Conservation (phyloP, 495 filamentous ascomycete species). For the Aspergillus campestris region DNA sequence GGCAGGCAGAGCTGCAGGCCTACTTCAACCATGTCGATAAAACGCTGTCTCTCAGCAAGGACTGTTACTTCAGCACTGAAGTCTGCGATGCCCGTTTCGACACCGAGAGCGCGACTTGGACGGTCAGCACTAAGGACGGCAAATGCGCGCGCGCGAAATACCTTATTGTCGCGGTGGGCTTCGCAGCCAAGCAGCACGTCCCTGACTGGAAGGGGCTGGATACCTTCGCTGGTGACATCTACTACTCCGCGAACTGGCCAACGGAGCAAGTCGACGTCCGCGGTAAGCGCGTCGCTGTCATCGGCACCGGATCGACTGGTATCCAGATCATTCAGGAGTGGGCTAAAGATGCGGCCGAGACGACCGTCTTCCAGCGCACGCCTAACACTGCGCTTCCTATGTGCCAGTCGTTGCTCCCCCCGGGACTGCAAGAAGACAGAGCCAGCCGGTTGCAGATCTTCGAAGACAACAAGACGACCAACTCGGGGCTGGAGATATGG, state of each 20-base stretch:
- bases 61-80: constrained; percentile 40
- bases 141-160: constrained; percentile 33
- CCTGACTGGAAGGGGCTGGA: constrained; percentile 46
- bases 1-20: constrained; percentile 35
- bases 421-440: neutral
- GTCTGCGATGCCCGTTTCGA: constrained; percentile 43
- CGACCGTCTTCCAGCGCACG: constrained; percentile 42
- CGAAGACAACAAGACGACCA: no score
- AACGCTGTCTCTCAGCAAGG: constrained; percentile 39
- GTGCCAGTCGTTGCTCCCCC: neutral
- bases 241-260: constrained; percentile 56
- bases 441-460: constrained; percentile 1
- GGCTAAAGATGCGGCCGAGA: constrained; percentile 15
- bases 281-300: constrained; percentile 40
- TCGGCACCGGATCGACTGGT: constrained; percentile 44
- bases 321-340: constrained; percentile 30
- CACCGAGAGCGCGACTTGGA: constrained; percentile 31
- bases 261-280: constrained; percentile 35
- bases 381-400: constrained; percentile 26
- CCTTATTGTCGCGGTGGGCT: constrained; percentile 37
- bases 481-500: no score
- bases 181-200: constrained; percentile 19
- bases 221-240: constrained; percentile 42
- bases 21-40: constrained; percentile 52
- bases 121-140: constrained; percentile 39